A percentile compares a stretch with the other conserved stretches of the same genome.
Conservation (phyloP, 2,329 filamentous ascomycete species). For the Phialemoniopsis sp. region DNA sequence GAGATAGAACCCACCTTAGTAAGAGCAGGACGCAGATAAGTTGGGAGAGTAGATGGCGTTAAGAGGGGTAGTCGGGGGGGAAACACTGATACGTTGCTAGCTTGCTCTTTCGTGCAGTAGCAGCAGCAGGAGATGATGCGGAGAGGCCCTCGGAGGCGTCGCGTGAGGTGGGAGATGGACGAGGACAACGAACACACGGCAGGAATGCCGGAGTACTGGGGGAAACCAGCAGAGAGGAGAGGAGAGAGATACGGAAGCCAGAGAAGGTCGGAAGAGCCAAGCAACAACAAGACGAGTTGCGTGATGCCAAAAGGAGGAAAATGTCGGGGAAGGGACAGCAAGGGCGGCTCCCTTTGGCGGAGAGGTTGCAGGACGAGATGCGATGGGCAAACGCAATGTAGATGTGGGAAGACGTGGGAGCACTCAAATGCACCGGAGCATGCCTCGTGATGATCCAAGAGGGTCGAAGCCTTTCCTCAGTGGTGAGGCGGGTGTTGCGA, state of each 20-base stretch:
- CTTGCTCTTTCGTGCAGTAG: no score
- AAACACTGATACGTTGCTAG: no score
- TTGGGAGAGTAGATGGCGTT: no score
- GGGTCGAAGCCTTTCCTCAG: conserved; percentile 5
- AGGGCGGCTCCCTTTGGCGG: neutral
- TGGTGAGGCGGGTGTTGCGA: conserved; percentile 9
- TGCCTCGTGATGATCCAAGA: conserved; percentile 9
- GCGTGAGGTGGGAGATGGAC: conserved; percentile 13
- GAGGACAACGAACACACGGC: conserved; percentile 12
- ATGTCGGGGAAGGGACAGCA: neutral
- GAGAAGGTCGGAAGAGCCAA: conserved; percentile 2
- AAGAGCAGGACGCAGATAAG: conserved; percentile 4
- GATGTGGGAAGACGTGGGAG: conserved; percentile 12
- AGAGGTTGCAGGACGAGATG: neutral
- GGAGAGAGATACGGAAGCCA: conserved; percentile 2
- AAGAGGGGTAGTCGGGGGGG: no score
- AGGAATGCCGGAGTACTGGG: conserved; percentile 1
- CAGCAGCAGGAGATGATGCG: conserved; percentile 12
- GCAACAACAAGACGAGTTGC: neutral
- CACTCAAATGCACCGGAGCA: neutral
- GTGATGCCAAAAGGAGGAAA: conserved; percentile 5
- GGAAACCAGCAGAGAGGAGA: conserved; percentile 9
- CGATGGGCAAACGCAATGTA: neutral
- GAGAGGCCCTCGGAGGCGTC: conserved; percentile 14
- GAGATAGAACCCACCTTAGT: neutral